Conservation (phyloP, 805 yeast species). For the Ogataea methanolica region DNA sequence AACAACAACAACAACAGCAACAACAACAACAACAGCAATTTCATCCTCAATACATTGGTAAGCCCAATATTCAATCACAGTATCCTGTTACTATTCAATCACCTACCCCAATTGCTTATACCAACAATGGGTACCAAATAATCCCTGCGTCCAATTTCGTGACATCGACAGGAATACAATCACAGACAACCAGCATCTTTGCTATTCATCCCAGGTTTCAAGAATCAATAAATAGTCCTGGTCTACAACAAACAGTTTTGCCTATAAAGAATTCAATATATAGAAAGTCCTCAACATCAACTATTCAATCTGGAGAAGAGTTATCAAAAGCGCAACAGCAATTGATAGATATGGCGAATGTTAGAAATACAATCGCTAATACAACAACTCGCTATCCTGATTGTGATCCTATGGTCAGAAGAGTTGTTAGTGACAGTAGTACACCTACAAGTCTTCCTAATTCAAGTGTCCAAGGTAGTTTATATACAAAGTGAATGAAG, state of each 20-base stretch:
- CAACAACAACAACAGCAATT: too few relatives aligned
- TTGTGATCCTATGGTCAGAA: conserved; percentile 5
- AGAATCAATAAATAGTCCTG: conserved; percentile 4
- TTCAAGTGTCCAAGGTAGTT: too few relatives aligned
- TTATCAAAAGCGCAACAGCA: conserved; percentile 12
- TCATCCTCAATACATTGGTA: too few relatives aligned
- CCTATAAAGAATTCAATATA: conserved; percentile 18
- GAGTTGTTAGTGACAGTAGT: background rate
- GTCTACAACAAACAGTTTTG: conserved; percentile 9
- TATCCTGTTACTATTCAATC: background rate
- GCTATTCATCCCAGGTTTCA: conserved; percentile 18
- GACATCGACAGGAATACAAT: background rate
- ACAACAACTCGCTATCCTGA: conserved; percentile 19
- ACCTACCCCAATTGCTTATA: too few relatives aligned
- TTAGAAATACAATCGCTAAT: conserved; percentile 16
- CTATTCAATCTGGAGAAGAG: conserved; percentile 20
- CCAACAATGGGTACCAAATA: background rate
- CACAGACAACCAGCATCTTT: background rate
- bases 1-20: too few relatives aligned
- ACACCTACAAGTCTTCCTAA: too few relatives aligned
- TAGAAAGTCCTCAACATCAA: conserved; percentile 17
- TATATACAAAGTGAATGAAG: too few relatives aligned
- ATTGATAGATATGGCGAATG: conserved; percentile 17
- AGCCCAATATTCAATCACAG: background rate
- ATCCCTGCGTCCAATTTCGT: too few relatives aligned